Conservation (phyloP, 1,284 basidiomycete species). For the Cutaneotrichosporon cutaneum region DNA sequence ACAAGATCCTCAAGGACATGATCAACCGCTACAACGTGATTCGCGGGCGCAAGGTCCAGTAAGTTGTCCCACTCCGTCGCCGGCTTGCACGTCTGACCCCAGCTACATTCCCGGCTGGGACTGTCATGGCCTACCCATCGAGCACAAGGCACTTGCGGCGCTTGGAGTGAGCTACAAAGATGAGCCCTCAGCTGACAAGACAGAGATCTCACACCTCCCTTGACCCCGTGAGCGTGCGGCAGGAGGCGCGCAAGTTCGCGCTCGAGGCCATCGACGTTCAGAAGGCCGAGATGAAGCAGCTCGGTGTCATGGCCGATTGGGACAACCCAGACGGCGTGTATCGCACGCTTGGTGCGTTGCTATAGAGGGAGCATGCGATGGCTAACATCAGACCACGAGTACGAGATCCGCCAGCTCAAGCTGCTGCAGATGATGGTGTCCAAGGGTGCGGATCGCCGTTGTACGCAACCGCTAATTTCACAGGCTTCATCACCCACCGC, state of each 20-base stretch:
- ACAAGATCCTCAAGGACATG: slow-evolving; percentile 96
- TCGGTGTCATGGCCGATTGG: slow-evolving; percentile 96
- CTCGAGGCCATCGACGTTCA: slow-evolving; percentile 73
- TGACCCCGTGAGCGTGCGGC: slow-evolving; percentile 65
- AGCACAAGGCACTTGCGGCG: slow-evolving; percentile 81
- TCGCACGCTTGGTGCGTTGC: slow-evolving; percentile 70
- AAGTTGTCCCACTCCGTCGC: slow-evolving; percentile 44
- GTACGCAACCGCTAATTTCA: not conserved
- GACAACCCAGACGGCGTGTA: slow-evolving; percentile 69
- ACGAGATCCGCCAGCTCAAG: slow-evolving; percentile 83
- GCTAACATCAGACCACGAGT: slow-evolving; percentile 65
- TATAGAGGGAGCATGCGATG: not conserved
- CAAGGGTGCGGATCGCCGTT: slow-evolving; percentile 59
- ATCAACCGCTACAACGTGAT: slow-evolving; percentile 86
- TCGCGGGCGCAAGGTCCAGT: slow-evolving; percentile 78
- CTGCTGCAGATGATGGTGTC: slow-evolving; percentile 88
- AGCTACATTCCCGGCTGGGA: slow-evolving; percentile 98
- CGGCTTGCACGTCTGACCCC: not conserved
- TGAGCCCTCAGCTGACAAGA: not conserved
- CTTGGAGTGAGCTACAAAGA: slow-evolving; percentile 60
- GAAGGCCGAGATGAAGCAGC: slow-evolving; percentile 72
- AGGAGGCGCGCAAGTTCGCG: slow-evolving; percentile 72
- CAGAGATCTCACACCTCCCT: slow-evolving; percentile 56
- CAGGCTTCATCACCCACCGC: slow-evolving; percentile 67
- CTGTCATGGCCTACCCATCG: slow-evolving; percentile 96